Percentiles rank a stretch among this genome's conserved stretches.
phyloP scores from a whole-genome alignment of 2,329 filamentous ascomycete species.

The Fusarium sp. region DNA sequence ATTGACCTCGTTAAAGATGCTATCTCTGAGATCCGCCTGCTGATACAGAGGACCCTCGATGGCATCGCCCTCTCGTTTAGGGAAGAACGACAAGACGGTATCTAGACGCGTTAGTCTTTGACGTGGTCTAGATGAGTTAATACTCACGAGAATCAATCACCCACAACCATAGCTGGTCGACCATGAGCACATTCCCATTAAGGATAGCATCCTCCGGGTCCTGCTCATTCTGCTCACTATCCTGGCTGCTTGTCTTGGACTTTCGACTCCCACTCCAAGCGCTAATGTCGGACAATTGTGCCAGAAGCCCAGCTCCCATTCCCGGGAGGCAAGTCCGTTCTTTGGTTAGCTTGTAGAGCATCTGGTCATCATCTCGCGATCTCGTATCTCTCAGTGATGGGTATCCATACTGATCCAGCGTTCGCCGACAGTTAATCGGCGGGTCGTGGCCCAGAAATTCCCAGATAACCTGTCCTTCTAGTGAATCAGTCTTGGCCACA shows the following conservation, averaged over 20 bases:
- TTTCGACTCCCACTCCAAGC: conserved; percentile 46
- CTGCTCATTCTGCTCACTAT: conserved; percentile 51
- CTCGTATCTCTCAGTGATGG: conserved; percentile 73
- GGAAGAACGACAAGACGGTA: conserved; percentile 70
- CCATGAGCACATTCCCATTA: conserved; percentile 75
- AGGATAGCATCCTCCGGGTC: conserved; percentile 57
- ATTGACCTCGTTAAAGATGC: conserved; percentile 77
- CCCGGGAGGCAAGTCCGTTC: conserved; percentile 52
- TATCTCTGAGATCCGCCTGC: conserved; percentile 74
- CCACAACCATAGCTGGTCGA: conserved; percentile 78
- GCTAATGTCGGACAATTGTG: conserved; percentile 51
- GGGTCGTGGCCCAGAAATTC: conserved; percentile 74
- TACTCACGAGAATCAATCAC: conserved; percentile 67
- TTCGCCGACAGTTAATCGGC: conserved; percentile 73
- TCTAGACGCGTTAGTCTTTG: conserved; percentile 51
- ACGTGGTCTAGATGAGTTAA: rapidly evolving
- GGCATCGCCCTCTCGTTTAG: conserved; percentile 68
- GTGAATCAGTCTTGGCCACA: conserved; percentile 68
- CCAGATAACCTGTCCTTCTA: conserved; percentile 75
- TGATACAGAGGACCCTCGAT: conserved; percentile 70
- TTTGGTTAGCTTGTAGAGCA: conserved; percentile 77
- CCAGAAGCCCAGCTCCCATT: conserved; percentile 45
- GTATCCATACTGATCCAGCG: conserved; percentile 76
- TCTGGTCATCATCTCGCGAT: conserved; percentile 76
- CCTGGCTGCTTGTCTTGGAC: conserved; percentile 50